A percentile compares a stretch with the other conserved stretches of the same genome.
phyloP scores from a whole-genome alignment of 371 early-diverging fungal genomes.

The Cokeromyces recurvatus region DNA sequence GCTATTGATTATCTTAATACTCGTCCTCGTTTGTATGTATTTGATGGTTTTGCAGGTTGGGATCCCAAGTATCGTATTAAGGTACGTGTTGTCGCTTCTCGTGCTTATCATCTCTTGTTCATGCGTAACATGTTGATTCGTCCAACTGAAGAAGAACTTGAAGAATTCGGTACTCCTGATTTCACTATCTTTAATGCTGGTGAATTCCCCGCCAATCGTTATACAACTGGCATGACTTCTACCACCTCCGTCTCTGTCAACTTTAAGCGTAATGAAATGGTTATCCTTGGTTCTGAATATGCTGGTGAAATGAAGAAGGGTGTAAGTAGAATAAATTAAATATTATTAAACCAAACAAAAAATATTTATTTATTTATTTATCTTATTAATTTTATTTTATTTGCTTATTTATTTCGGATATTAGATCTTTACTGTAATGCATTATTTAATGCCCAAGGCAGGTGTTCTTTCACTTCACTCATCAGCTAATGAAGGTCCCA shows the following conservation, averaged over 20 bases:
- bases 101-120: constrained; percentile 95
- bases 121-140: constrained; percentile 99
- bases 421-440: constrained; percentile 94
- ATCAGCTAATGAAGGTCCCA: constrained; percentile 89
- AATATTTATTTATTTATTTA: too few relatives aligned
- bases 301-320: constrained; percentile 99
- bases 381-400: too few relatives aligned
- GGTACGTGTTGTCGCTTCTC: constrained; percentile 91
- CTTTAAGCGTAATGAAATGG: constrained; percentile 80
- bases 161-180: constrained; percentile 91
- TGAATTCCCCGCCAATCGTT: constrained; percentile 94
- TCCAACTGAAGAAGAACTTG: constrained; percentile 89
- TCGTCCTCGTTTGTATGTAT: constrained; percentile 88
- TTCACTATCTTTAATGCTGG: constrained; percentile 98
- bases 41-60: constrained; percentile 95
- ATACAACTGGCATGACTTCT: constrained; percentile 96
- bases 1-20: constrained; percentile 97
- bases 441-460: constrained; percentile 96
- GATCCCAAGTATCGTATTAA: constrained; percentile 96
- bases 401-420: too few relatives aligned
- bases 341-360: neutral
- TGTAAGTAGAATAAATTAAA: constrained; percentile 28
- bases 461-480: constrained; percentile 96
- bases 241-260: constrained; percentile 89
- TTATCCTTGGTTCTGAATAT: constrained; percentile 96